Base-by-base conservation (phyloP, 2,329 filamentous ascomycete genomes). In the Penicillium digitatum region DNA sequence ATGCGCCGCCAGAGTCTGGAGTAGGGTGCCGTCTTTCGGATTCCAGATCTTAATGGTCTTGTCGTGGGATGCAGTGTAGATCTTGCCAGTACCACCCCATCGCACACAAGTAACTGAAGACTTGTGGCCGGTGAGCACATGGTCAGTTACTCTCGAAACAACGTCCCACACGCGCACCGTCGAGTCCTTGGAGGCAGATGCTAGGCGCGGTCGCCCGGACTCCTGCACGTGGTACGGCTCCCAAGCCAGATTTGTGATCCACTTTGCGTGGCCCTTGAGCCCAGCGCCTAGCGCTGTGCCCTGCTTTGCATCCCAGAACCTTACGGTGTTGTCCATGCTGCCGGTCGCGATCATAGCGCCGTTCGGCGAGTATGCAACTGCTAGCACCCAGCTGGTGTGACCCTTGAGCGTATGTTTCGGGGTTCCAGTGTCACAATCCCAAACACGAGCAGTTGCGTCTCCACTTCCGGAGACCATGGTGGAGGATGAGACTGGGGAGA, bases 31-130 rank as follows among this genome's bases (percentile, higher is more conserved):
- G 60, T 87, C 86, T 37, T 81, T 80, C 0, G 89, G 84, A 66
- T 94, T 87, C 92, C 93, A 99, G 5, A 96, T 84, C 64, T 93
- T 91, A 63, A 97, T 84, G 1, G 87, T 93, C 78, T 95, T 95
- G 77, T 96, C 93, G 70, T 95, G 91, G 32, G 89, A 95, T 20
- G 84, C 84, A 8, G 88, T 90, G 76, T 94, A 95, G 60, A 95
- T 87, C 55, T 84, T 78, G 3, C 91, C 90, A 1, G 86, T 88
- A n/a, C 93, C 93, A 54, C 94, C 94, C 94, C 94, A 99, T 64
- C 87, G 87, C 3, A 97, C 90, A 71, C 92, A 96, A 43, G 88
- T 91, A 16, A 97, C 89, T 45, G 86, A 90, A 42, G 86, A 87
- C 76, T 91, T 94, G 78, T 99, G 94, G 3, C 93, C 93, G 5